Conservation (phyloP, 768 basidiomycete genomes). For the Lentinula sp. region DNA sequence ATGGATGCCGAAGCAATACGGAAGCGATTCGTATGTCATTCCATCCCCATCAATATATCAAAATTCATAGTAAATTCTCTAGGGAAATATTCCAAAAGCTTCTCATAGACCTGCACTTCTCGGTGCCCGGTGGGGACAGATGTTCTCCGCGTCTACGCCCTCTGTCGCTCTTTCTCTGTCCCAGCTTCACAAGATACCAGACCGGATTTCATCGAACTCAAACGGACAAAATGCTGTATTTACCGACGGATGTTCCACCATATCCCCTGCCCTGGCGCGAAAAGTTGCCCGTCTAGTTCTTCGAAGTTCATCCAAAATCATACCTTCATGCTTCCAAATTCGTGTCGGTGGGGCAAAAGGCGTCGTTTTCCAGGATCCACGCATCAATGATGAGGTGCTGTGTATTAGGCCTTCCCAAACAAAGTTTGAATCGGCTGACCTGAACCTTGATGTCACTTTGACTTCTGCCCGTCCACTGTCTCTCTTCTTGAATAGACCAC, state of each 20-base stretch:
- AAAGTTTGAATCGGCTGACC: slow-evolving; percentile 37
- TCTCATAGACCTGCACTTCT: background rate
- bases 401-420: slow-evolving; percentile 37
- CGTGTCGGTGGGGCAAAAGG: slow-evolving; percentile 44
- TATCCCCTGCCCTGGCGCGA: background rate
- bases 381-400: slow-evolving; percentile 26
- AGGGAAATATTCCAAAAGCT: slow-evolving; percentile 4
- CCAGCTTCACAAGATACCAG: background rate
- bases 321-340: slow-evolving; percentile 38
- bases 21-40: background rate
- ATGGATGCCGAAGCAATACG: background rate
- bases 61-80: background rate
- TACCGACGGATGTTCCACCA: slow-evolving; percentile 1
- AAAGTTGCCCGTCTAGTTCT: background rate
- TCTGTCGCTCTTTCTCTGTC: background rate
- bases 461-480: slow-evolving; percentile 36
- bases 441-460: slow-evolving; percentile 41
- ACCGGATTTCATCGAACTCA: background rate
- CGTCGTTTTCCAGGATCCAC: slow-evolving; percentile 37
- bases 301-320: background rate
- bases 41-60: background rate
- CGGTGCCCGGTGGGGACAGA: slow-evolving; percentile 5
- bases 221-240: slow-evolving; percentile 1
- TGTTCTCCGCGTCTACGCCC: slow-evolving; percentile 5
- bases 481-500: slow-evolving; percentile 39